A percentile compares a stretch with the other conserved stretches of the same genome.
Conservation (phyloP, 176 grass and related monocot genomes). For the Phragmites australis region DNA sequence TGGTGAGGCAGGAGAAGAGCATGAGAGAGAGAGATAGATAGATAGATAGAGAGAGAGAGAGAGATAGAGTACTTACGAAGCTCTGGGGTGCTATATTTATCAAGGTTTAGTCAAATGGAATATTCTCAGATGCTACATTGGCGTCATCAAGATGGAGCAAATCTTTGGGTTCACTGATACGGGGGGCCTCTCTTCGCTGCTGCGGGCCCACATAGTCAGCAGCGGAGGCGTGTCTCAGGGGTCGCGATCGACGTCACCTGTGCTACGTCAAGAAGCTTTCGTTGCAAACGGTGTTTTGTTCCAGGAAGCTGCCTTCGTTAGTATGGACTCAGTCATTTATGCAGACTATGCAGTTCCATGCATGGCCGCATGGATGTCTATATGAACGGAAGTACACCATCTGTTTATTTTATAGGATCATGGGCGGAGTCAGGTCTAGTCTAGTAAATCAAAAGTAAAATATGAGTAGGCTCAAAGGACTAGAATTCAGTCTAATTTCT, state of each 20-base stretch:
- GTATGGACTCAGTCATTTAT: too few species aligned
- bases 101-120: constrained; percentile 40
- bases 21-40: not conserved
- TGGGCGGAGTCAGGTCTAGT: too few species aligned
- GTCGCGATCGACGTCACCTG: not conserved
- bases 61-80: not conserved
- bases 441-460: too few species aligned
- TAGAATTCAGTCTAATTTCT: too few species aligned
- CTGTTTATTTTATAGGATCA: too few species aligned
- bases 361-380: not conserved
- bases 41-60: not conserved
- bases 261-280: not conserved
- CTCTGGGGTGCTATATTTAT: not conserved
- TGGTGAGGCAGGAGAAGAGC: not conserved
- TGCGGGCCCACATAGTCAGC: not conserved
- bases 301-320: not conserved
- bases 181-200: not conserved
- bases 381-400: not conserved
- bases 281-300: not conserved
- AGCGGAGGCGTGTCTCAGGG: not conserved
- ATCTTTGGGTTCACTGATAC: not conserved
- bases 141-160: constrained; percentile 28
- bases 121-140: constrained; percentile 32
- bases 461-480: too few species aligned
- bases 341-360: too few species aligned